phyloP scores from a whole-genome alignment of 2,329 filamentous ascomycete genomes.

The Calonectria pteridis region DNA sequence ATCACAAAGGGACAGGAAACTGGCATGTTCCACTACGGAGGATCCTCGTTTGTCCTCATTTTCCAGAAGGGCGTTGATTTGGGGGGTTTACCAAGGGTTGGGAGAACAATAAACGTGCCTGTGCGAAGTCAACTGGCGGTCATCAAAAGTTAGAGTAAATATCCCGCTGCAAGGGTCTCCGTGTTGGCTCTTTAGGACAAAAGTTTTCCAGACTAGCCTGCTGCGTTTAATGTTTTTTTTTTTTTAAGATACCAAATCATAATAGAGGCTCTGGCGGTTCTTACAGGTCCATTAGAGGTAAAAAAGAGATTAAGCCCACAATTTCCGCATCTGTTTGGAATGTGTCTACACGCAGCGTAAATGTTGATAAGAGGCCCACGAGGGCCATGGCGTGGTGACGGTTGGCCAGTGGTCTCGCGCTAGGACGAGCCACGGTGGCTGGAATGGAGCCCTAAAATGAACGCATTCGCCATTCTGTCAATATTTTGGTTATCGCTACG shows the following conservation, averaged over 20 bases:
- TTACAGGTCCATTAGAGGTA: not conserved
- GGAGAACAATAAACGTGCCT: constrained; percentile 54
- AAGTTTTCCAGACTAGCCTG: not conserved
- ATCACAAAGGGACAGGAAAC: constrained; percentile 78
- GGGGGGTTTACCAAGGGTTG: constrained; percentile 52
- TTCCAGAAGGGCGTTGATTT: constrained; percentile 70
- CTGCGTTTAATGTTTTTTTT: not conserved
- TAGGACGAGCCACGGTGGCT: not conserved
- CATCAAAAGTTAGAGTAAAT: constrained; percentile 35
- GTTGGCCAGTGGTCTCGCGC: not conserved
- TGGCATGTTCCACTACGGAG: constrained; percentile 87
- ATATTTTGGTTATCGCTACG: not conserved
- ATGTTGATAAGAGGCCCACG: not conserved
- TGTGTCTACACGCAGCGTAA: not conserved
- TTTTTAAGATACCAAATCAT: not conserved
- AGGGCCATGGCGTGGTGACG: not conserved
- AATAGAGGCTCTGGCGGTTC: not conserved
- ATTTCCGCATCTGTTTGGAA: not conserved
- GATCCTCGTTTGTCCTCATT: constrained; percentile 76
- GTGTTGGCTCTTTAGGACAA: not conserved
- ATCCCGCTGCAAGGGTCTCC: not conserved
- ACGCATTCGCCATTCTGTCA: not conserved
- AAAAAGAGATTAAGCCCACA: not conserved
- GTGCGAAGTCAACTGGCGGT: constrained; percentile 54
- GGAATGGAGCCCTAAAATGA: not conserved